These are phyloP conservation scores for Russula brevipes DNA, from an alignment of 768 basidiomycete genomes.

Conservation along the genomic window DNA sequence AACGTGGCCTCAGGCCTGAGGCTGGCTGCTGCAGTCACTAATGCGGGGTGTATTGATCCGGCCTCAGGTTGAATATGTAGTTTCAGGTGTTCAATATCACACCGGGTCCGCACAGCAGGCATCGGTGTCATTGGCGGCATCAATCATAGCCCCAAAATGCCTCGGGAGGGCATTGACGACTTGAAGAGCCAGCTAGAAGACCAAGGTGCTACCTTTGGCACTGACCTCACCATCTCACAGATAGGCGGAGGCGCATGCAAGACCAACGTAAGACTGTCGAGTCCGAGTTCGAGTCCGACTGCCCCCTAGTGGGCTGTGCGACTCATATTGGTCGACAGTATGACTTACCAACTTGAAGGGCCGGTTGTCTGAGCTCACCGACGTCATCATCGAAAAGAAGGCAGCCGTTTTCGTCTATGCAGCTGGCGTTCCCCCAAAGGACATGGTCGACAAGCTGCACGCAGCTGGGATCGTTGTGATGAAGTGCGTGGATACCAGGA, in stretches of 20 bases:
- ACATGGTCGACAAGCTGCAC: slow-evolving; percentile 77
- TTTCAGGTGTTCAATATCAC: not conserved
- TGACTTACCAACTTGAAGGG: slow-evolving; percentile 61
- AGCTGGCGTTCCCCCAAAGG: slow-evolving; percentile 78
- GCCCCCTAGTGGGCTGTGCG: not conserved
- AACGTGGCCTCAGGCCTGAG: slow-evolving; percentile 82
- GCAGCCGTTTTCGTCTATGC: slow-evolving; percentile 80
- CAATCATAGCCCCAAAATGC: slow-evolving; percentile 65
- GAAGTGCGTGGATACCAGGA: slow-evolving; percentile 54
- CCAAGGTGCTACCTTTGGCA: slow-evolving; percentile 70
- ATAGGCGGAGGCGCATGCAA: slow-evolving; percentile 77
- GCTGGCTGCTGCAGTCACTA: slow-evolving; percentile 87
- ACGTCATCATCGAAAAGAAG: slow-evolving; percentile 69
- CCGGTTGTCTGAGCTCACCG: slow-evolving; percentile 68
- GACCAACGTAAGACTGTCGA: slow-evolving; percentile 53
- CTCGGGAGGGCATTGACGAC: slow-evolving; percentile 62
- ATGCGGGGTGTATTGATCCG: slow-evolving; percentile 48
- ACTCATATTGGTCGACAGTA: slow-evolving; percentile 32
- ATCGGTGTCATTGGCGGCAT: slow-evolving; percentile 87
- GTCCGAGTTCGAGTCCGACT: too few species aligned
- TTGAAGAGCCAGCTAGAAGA: slow-evolving; percentile 71
- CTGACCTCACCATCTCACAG: slow-evolving; percentile 81
- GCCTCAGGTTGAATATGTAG: not conserved
- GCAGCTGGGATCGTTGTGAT: slow-evolving; percentile 73
- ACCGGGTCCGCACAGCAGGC: slow-evolving; percentile 42